Percentiles rank a stretch among this genome's conserved stretches.
phyloP scores from a whole-genome alignment of 768 basidiomycete genomes.

The Megacollybia marginata region DNA sequence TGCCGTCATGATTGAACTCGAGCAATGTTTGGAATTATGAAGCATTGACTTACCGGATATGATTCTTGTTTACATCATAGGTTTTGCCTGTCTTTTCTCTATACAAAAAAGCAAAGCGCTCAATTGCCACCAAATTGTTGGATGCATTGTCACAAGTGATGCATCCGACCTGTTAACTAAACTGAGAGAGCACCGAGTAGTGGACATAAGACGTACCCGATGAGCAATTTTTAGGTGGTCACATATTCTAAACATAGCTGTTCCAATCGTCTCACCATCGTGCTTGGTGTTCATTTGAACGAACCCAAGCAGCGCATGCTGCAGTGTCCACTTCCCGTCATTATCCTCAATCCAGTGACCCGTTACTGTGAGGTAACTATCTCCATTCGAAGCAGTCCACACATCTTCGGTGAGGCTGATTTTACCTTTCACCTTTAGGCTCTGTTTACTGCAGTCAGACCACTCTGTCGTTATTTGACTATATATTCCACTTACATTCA shows the following conservation, averaged over 20 bases:
- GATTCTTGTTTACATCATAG: neutral
- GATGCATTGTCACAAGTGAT: conserved; percentile 30
- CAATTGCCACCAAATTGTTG: conserved; percentile 29
- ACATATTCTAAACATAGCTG: conserved; percentile 28
- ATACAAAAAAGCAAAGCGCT: conserved; percentile 12
- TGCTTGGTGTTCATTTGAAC: conserved; percentile 29
- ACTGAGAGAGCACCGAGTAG: neutral
- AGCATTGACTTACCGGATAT: conserved; percentile 8
- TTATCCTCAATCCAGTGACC: conserved; percentile 29
- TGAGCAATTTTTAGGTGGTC: conserved; percentile 16
- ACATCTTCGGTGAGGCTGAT: conserved; percentile 31
- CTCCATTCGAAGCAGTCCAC: conserved; percentile 31
- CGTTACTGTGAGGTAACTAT: conserved; percentile 32
- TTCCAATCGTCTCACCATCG: conserved; percentile 25
- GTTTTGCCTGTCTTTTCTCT: neutral
- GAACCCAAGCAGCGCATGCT: conserved; percentile 27
- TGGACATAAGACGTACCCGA: conserved; percentile 16
- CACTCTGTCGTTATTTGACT: no score
- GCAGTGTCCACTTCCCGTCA: conserved; percentile 17
- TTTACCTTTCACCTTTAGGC: conserved; percentile 9
- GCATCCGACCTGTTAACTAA: conserved; percentile 19
- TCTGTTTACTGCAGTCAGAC: no score
- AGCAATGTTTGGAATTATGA: neutral
- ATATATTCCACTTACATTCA: no score
- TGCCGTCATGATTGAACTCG: conserved; percentile 4